Percentiles rank a stretch among this genome's conserved stretches.
These are phyloP conservation scores for Apiotrichum laibachii DNA, from an alignment of 1,284 basidiomycete species.

Conservation along the genomic window DNA sequence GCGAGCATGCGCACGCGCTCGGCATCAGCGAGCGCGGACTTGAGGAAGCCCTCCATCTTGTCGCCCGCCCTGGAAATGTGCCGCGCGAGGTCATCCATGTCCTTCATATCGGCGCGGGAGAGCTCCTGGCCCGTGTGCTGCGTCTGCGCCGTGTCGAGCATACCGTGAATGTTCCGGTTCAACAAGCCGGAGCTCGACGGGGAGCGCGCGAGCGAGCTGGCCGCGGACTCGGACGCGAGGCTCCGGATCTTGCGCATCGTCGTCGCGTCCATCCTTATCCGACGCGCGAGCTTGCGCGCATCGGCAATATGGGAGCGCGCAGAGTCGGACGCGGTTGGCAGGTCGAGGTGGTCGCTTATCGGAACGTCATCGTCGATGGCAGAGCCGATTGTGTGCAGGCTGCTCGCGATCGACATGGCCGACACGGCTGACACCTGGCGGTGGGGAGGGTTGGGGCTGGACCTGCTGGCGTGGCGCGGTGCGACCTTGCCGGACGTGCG, in stretches of 20 bases:
- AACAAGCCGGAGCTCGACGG: conserved; percentile 31
- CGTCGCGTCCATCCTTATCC: conserved; percentile 7
- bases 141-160: not conserved
- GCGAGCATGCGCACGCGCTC: conserved; percentile 26
- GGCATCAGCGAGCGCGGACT: conserved; percentile 27
- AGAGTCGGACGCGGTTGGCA: conserved; percentile 14
- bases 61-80: conserved; percentile 32
- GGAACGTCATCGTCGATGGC: conserved; percentile 18
- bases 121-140: not conserved
- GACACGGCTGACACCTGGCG: conserved; percentile 8
- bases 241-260: conserved; percentile 8
- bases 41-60: conserved; percentile 34
- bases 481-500: not conserved
- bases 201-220: conserved; percentile 42
- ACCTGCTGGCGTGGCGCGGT: conserved; percentile 2
- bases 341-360: conserved; percentile 21
- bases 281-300: conserved; percentile 15
- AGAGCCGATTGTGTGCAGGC: conserved; percentile 5
- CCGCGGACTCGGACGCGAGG: not conserved
- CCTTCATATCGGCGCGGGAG: conserved; percentile 1
- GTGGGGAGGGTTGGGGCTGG: conserved; percentile 4
- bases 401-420: conserved; percentile 1
- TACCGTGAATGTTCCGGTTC: conserved; percentile 9
- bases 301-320: conserved; percentile 12
- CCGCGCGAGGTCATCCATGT: conserved; percentile 31